phyloP scores from a whole-genome alignment of 768 basidiomycete genomes.

The Russula earlei region DNA sequence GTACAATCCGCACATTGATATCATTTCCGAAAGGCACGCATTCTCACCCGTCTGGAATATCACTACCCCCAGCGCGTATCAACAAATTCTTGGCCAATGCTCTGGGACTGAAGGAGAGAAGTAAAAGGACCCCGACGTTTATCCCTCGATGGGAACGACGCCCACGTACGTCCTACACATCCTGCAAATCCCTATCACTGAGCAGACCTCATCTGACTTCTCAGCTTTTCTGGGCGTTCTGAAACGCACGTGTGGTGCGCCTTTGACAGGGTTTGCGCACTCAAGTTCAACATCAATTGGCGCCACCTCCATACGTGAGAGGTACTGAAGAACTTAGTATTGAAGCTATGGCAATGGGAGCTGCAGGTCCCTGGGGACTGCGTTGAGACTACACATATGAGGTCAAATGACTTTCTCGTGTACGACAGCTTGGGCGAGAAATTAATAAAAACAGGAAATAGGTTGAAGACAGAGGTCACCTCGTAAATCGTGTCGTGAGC shows the following conservation, averaged over 20 bases:
- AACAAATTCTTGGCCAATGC: conserved; percentile 11
- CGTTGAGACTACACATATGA: background rate
- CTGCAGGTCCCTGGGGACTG: background rate
- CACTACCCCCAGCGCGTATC: conserved; percentile 7
- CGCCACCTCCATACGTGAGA: background rate
- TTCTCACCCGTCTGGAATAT: background rate
- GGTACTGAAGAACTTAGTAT: background rate
- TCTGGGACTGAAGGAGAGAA: background rate
- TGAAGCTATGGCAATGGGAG: background rate
- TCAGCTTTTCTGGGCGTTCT: conserved; percentile 15
- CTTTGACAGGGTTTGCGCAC: conserved; percentile 12
- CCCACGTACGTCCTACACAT: conserved; percentile 10
- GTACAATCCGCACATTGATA: conserved; percentile 15
- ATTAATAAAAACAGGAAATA: background rate
- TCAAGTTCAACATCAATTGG: background rate
- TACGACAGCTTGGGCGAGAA: background rate
- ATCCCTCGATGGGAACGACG: conserved; percentile 17
- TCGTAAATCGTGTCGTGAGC: conserved; percentile 9
- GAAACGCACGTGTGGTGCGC: conserved; percentile 12
- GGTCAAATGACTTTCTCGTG: background rate
- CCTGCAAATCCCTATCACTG: background rate
- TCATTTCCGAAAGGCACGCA: conserved; percentile 2
- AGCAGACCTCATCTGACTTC: background rate
- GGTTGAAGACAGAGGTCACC: background rate
- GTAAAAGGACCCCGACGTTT: background rate